Base-by-base conservation (phyloP, 495 filamentous ascomycete genomes). In the Elasticomyces elasticus region DNA sequence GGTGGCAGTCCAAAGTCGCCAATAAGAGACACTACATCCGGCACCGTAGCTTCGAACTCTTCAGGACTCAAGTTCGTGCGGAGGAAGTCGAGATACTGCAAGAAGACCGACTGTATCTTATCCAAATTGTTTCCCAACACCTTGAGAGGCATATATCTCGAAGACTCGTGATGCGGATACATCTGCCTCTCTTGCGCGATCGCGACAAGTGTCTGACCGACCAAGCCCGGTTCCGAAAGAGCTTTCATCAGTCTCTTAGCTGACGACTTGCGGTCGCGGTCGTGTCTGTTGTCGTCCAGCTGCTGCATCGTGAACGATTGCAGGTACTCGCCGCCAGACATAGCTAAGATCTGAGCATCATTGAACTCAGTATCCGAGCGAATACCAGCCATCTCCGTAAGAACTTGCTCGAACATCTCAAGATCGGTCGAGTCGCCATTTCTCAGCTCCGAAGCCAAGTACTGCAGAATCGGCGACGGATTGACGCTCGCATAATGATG, bases 321-420 rank as follows among this genome's bases (percentile, higher is more conserved):
- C 1, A 99, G 75, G 35, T 83, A 59, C 33, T 86, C 82, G 9
- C 92, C 91, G 48, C 89, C 89, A 13, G 87, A 85, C 79, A 99
- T 85, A 13, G 85, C 87, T 46, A 81, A 76, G 4, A 94, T 76
- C 64, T 96, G 90, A 12, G 78, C 70, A 50, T 99, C 92, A 31
- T 86, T 96, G 56, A 94, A 86, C 63, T 87, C 84, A 33, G 81
- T 74, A 59, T 89, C 85, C 0, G 89, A 81, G 22, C 89, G 81
- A 33, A 99, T 87, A 30, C 94, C 94, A 13, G 86, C 85, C 94
- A 97, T 96, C 3, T 86, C 86, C 27, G 77, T 82, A 43, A 95
- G 85, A 35, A 97, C 71, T 60, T 96, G 84, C 64, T 92, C 83
- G 40, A 99, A 67, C 49, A 99, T 82, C 48, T 94, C 84, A 2